Conservation (phyloP, 1,139 yeast species). For the Magnusiomyces paraingens region DNA sequence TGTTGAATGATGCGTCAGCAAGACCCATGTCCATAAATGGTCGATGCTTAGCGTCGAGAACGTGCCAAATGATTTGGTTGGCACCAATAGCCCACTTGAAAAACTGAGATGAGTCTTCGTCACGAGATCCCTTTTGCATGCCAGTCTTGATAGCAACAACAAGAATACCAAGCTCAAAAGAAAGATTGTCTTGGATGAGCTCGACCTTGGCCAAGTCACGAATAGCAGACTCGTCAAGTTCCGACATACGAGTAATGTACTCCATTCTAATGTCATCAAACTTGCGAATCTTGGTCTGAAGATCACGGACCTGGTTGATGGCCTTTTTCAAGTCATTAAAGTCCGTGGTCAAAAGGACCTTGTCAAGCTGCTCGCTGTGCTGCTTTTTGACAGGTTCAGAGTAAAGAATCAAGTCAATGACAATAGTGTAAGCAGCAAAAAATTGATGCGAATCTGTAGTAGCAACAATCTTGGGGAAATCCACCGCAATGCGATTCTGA, state of each 20-base stretch:
- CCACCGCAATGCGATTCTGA: conserved; percentile 46
- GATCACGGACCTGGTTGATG: conserved; percentile 43
- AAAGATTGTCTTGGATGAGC: conserved; percentile 50
- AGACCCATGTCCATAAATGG: conserved; percentile 73
- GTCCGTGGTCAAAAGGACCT: conserved; percentile 63
- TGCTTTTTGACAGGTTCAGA: conserved; percentile 56
- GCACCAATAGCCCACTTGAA: conserved; percentile 61
- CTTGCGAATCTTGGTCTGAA: conserved; percentile 52
- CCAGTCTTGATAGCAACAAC: conserved; percentile 61
- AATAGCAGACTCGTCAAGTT: conserved; percentile 21
- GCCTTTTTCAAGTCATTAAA: conserved; percentile 54
- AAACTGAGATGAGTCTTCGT: conserved; percentile 34
- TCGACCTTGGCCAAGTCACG: conserved; percentile 40
- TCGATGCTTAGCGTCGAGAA: conserved; percentile 50
- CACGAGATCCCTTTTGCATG: conserved; percentile 37
- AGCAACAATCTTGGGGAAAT: conserved; percentile 63
- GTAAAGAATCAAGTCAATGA: conserved; percentile 59
- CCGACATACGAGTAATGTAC: conserved; percentile 31
- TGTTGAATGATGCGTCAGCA: conserved; percentile 53
- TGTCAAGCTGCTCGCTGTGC: conserved; percentile 54
- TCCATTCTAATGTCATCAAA: conserved; percentile 43
- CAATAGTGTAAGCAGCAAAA: conserved; percentile 55
- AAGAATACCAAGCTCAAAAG: conserved; percentile 54
- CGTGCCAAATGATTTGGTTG: conserved; percentile 67
- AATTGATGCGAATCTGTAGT: conserved; percentile 72